Percentiles rank a stretch among this genome's conserved stretches.
These are phyloP conservation scores for Aspergillus sp. DNA, from an alignment of 2,329 filamentous ascomycete genomes.

Conservation along the genomic window DNA sequence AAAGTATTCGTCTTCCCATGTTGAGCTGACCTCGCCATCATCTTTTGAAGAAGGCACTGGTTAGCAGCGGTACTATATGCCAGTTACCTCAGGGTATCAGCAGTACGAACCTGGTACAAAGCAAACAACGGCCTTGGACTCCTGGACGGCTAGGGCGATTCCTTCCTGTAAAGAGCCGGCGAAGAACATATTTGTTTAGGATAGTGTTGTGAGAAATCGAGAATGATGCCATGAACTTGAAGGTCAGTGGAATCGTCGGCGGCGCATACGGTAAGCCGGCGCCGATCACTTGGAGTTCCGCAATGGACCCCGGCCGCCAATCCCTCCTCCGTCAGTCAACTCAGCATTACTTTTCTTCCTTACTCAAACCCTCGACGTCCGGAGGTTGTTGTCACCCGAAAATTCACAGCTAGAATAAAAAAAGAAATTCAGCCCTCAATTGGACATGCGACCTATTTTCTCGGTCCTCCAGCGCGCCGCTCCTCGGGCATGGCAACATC, in stretches of 20 bases:
- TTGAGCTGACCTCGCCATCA: slow-evolving; percentile 64
- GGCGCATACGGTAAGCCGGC: slow-evolving; percentile 15
- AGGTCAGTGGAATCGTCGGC: slow-evolving; percentile 11
- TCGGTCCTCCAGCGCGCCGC: slow-evolving; percentile 26
- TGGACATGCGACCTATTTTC: slow-evolving; percentile 30
- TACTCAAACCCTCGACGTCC: background rate
- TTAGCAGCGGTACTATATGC: slow-evolving; percentile 4
- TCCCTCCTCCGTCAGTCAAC: background rate
- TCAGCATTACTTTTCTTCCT: background rate
- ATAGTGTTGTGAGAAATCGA: background rate
- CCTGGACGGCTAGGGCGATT: slow-evolving; percentile 70
- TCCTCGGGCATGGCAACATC: slow-evolving; percentile 21
- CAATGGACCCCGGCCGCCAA: background rate
- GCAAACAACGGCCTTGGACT: slow-evolving; percentile 77
- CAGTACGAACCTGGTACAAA: slow-evolving; percentile 70
- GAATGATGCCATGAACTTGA: background rate
- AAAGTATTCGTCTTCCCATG: slow-evolving; percentile 70
- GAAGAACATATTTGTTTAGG: slow-evolving; percentile 67
- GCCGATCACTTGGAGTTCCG: slow-evolving; percentile 21
- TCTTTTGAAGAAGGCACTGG: slow-evolving; percentile 49
- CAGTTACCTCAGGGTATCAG: background rate
- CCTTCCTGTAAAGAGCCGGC: slow-evolving; percentile 76
- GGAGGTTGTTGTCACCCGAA: background rate
- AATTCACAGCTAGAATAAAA: background rate
- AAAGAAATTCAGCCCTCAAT: background rate